Percentiles rank a stretch among this genome's conserved stretches.
phyloP scores from a whole-genome alignment of 1,284 basidiomycete species.

The Puccinia polysora region DNA sequence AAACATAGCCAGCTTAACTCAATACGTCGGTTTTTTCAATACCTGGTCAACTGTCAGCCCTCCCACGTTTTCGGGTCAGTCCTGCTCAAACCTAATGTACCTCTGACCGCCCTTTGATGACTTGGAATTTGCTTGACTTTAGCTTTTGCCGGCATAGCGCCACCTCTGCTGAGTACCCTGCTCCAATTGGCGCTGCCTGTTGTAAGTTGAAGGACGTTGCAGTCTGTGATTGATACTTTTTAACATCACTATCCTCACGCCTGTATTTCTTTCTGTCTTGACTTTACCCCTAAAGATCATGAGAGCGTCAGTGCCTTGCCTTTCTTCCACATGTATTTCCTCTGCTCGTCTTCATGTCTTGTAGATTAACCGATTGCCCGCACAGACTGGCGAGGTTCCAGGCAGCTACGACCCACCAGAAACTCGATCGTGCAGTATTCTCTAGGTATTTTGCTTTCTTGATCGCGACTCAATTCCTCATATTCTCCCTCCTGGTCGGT shows the following conservation, averaged over 20 bases:
- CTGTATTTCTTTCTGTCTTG: not conserved
- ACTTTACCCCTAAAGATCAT: slow-evolving; percentile 10
- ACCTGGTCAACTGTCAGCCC: slow-evolving; percentile 40
- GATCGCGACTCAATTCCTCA: slow-evolving; percentile 78
- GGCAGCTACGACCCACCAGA: slow-evolving; percentile 60
- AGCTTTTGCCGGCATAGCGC: slow-evolving; percentile 34
- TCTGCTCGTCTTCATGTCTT: not conserved
- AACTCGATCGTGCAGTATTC: slow-evolving; percentile 78
- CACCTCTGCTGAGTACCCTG: slow-evolving; percentile 36
- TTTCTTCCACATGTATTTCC: slow-evolving; percentile 52
- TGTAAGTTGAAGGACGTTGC: slow-evolving; percentile 24
- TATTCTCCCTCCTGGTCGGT: slow-evolving; percentile 86
- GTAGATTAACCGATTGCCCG: slow-evolving; percentile 23
- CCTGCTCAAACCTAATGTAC: not conserved
- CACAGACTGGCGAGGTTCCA: slow-evolving; percentile 42
- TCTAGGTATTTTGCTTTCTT: slow-evolving; percentile 87
- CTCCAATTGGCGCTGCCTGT: slow-evolving; percentile 36
- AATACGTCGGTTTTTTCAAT: slow-evolving; percentile 56
- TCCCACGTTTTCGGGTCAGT: slow-evolving; percentile 31
- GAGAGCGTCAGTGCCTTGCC: slow-evolving; percentile 45
- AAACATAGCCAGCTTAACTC: slow-evolving; percentile 61
- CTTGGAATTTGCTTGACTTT: not conserved
- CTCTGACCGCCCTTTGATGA: not conserved
- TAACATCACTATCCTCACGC: slow-evolving; percentile 68
- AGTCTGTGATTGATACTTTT: no score